Base-by-base conservation (phyloP, 192 early-diverging fungal species). In the Diversispora eburnea region DNA sequence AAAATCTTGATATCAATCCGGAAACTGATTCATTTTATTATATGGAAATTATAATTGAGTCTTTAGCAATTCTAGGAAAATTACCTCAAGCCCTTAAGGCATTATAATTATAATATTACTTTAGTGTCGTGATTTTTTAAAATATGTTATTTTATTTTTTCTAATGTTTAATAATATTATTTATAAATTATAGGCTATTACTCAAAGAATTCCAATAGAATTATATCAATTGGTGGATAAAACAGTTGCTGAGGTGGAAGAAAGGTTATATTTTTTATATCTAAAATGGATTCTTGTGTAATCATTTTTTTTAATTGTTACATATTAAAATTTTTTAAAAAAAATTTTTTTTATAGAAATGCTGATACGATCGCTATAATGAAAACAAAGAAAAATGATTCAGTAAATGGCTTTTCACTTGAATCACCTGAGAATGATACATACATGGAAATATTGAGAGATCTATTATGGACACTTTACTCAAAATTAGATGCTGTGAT, bases 11-110 rank as follows among this genome's bases (percentile, higher is more conserved):
- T 10, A 83, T 84, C 33, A 88, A 91, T 72, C 89, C 91, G 5
- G 92, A 93, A 69, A 86, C 89, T 0, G 91, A 93, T 64, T 91
- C 91, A 20, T 88, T 85, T 79, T 88, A 87, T 17, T 91, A 91
- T 54, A 87, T 93, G 42, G 92, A 92, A 77, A 91, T 90, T 72
- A 78, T 93, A 8, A 79, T 93, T 48, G 90, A 92, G 73, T 86
- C 90, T 22, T 79, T 93, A 15, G 83, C 83, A 5, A 75, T 86
- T 8, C 79, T 93, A 3, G 81, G 78, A 20, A 81, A 83, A 76
- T 77, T 86, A 71, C 85, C 81, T 43, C 79, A 82, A 65, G 83
- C 82, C 1, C 77, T 88, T 33, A 79, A 84, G 67, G 85, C 83
- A 73, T 8, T n/a, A 10, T 17, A 19, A 46, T 20, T 19, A 1